Conservation (phyloP, 2,329 filamentous ascomycete species). For the Westerdykella ornata region DNA sequence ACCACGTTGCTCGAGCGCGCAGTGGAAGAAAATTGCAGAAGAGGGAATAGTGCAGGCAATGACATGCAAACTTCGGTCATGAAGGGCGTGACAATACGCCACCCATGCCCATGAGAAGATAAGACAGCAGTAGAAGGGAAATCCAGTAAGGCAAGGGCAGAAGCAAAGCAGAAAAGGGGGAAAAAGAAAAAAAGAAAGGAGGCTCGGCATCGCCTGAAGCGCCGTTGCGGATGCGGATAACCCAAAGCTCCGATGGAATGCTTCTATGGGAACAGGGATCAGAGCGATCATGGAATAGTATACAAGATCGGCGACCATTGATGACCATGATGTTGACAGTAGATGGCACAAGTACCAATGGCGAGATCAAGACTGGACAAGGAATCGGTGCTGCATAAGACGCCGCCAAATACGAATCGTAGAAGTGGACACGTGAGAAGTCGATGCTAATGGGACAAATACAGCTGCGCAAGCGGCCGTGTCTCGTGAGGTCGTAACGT, state of each 20-base stretch:
- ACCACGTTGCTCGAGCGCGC: background rate
- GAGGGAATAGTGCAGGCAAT: background rate
- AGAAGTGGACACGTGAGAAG: conserved; percentile 17
- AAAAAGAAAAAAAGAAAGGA: conserved; percentile 7
- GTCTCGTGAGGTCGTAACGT: conserved; percentile 48
- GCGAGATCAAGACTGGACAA: conserved; percentile 21
- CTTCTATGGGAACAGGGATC: conserved; percentile 12
- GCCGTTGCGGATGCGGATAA: conserved; percentile 27
- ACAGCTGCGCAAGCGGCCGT: conserved; percentile 27
- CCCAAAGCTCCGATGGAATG: conserved; percentile 29
- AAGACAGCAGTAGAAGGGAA: conserved; percentile 7
- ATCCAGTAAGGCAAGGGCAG: conserved; percentile 7
- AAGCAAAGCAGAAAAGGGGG: background rate
- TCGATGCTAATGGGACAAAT: conserved; percentile 16
- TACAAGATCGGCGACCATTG: conserved; percentile 28
- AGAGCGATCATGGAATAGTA: conserved; percentile 23
- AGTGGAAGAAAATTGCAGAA: background rate
- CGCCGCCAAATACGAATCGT: conserved; percentile 17
- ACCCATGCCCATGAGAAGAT: conserved; percentile 1
- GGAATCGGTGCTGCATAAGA: conserved; percentile 18
- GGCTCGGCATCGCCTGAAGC: conserved; percentile 11
- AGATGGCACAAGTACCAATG: conserved; percentile 10
- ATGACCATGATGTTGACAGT: conserved; percentile 11
- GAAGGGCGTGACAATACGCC: background rate
- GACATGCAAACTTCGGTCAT: background rate